Evolutionary conservation across 192 early-diverging fungal genomes (phyloP).

Genomic region (Podochytrium sp.): DNA sequence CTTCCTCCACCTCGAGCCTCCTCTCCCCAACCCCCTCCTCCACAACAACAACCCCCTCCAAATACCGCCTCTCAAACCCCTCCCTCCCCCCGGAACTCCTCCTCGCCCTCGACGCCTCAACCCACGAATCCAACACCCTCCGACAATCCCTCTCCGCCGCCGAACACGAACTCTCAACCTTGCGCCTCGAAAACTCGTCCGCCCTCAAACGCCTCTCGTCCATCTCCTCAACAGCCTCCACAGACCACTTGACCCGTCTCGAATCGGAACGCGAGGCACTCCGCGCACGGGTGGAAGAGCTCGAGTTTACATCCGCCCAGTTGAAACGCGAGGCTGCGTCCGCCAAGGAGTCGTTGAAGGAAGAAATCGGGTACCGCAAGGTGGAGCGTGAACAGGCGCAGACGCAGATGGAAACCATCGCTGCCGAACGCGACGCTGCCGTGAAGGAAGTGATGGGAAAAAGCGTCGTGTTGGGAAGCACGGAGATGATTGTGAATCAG

Average conservation of each 20-base stretch:
- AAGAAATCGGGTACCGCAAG: constrained; percentile 25
- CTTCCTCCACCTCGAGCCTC: neutral
- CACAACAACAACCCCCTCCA: neutral
- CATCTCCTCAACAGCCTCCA: neutral
- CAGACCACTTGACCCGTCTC: constrained; percentile 13
- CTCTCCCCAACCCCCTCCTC: neutral
- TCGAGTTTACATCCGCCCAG: constrained; percentile 10
- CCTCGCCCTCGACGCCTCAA: constrained; percentile 25
- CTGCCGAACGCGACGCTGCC: constrained; percentile 16
- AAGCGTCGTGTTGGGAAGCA: constrained; percentile 24
- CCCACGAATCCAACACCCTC: constrained; percentile 16
- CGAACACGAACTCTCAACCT: constrained; percentile 11
- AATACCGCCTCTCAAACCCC: constrained; percentile 15
- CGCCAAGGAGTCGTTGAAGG: constrained; percentile 1
- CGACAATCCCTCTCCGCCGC: constrained; percentile 14
- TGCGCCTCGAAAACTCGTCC: constrained; percentile 5
- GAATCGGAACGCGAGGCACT: constrained; percentile 23
- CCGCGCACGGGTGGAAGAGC: neutral
- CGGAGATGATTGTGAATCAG: constrained; percentile 33
- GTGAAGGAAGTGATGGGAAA: constrained; percentile 26
- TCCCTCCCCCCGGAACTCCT: constrained; percentile 18
- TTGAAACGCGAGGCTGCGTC: constrained; percentile 6
- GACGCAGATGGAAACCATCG: neutral
- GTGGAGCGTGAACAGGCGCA: constrained; percentile 16
- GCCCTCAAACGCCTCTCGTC: constrained; percentile 27